A percentile compares a stretch with the other conserved stretches of the same genome.
phyloP scores from a whole-genome alignment of 768 basidiomycete genomes.

The Russula sp. region DNA sequence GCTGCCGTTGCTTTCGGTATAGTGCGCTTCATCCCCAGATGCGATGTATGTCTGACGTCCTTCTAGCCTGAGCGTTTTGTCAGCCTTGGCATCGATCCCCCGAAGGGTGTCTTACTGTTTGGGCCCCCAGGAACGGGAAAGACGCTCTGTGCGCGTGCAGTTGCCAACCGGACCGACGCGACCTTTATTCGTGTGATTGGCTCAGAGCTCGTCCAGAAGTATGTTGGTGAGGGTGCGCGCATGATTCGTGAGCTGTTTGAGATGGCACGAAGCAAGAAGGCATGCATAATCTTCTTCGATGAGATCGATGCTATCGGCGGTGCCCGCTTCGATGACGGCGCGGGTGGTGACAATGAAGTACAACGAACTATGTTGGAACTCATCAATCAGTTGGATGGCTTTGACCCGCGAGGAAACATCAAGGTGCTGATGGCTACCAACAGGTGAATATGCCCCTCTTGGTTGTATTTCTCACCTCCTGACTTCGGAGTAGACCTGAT shows the following conservation, averaged over 20 bases:
- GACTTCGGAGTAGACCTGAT: constrained; percentile 63
- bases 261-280: constrained; percentile 98
- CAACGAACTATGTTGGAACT: constrained; percentile 99
- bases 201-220: constrained; percentile 99
- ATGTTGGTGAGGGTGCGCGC: constrained; percentile 96
- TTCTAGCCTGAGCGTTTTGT: constrained; percentile 95
- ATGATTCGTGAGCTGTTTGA: constrained; percentile 99
- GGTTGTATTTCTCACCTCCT: neutral
- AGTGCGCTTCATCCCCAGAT: constrained; percentile 26
- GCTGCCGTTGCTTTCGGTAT: constrained; percentile 85
- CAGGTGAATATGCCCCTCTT: constrained; percentile 44
- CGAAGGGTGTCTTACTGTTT: constrained; percentile 93
- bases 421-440: constrained; percentile 99
- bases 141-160: constrained; percentile 95
- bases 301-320: constrained; percentile 98
- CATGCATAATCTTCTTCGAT: constrained; percentile 99
- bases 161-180: constrained; percentile 96
- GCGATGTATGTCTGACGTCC: neutral
- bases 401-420: constrained; percentile 98
- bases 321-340: constrained; percentile 96
- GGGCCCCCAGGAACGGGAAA: constrained; percentile 98
- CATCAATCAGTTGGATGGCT: constrained; percentile 98
- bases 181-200: constrained; percentile 99
- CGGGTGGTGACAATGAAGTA: constrained; percentile 98
- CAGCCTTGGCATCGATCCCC: constrained; percentile 96